Evolutionary conservation across 805 yeast species (phyloP).

Genomic region (Nakazawaea holstii): DNA sequence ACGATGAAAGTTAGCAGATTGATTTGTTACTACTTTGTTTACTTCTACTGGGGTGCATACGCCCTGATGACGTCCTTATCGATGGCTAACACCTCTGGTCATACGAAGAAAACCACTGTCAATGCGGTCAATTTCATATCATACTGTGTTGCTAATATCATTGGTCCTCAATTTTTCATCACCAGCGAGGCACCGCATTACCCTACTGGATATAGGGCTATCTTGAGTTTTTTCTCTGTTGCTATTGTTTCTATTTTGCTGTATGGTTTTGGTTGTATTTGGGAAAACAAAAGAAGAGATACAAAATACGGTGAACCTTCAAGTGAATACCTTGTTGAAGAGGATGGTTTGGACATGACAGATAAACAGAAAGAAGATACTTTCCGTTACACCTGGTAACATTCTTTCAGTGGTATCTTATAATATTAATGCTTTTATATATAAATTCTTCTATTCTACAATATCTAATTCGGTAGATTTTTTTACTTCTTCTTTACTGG

Average conservation of each 20-base stretch:
- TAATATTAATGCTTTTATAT: too few species aligned
- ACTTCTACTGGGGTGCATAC: constrained; percentile 19
- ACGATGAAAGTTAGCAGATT: constrained; percentile 23
- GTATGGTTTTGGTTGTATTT: constrained; percentile 11
- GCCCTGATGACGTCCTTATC: constrained; percentile 24
- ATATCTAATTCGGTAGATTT: too few species aligned
- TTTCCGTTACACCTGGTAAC: constrained; percentile 15
- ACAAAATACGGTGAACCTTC: constrained; percentile 5
- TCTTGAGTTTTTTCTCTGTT: constrained; percentile 7
- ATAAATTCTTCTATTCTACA: too few species aligned
- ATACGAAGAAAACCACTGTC: constrained; percentile 45
- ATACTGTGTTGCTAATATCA: constrained; percentile 43
- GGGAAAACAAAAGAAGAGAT: constrained; percentile 12
- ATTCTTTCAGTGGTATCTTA: not conserved
- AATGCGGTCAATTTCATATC: constrained; percentile 39
- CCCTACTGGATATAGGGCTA: constrained; percentile 19
- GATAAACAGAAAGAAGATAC: constrained; percentile 13
- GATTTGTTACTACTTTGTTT: constrained; percentile 25
- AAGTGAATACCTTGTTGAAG: constrained; percentile 2
- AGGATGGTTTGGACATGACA: constrained; percentile 14
- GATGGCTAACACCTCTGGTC: constrained; percentile 36
- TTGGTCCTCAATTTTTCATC: constrained; percentile 55
- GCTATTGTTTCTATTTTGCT: constrained; percentile 5
- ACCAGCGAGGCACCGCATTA: constrained; percentile 40
- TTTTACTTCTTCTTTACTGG: too few species aligned